Base-by-base conservation (phyloP, 2,329 filamentous ascomycete genomes). In the Cercospora beticola region DNA sequence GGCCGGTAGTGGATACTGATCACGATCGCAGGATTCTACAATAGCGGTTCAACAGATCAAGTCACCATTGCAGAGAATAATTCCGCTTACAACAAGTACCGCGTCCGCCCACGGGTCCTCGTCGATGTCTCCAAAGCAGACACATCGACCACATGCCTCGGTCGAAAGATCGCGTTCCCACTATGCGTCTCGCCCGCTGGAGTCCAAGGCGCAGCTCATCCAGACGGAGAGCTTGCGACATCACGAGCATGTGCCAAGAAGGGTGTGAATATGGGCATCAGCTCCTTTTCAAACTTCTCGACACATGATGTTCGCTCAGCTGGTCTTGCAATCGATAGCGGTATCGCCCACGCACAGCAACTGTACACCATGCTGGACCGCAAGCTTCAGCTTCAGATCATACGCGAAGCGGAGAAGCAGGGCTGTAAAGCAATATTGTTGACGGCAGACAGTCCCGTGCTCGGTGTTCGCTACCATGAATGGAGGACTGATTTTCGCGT, bases 391-490 rank as follows among this genome's bases (percentile, higher is more conserved):
- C 81, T 84, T 66, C 43, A 78, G 72, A 75, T 75, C 58, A 72
- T 79, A 49, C 71, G 68, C 0, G 68, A 74, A 62, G 77, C 77
- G 0, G 77, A 78, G 61, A 60, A 62, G 18, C 72, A 72, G 54
- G 85, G 85, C 6, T 87, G 84, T 74, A 84, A 83, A 68, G 86
- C 86, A 0, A 76, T 88, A 3, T 82, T 88, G 40, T 74, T 89
- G 1, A 85, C 86, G 0, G 85, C 86, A 1, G 86, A 88, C 70
- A 81, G 82, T 0, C 86, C 86, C 0, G 81, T 86, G 0, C 78
- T 88, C 0, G 86, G 86, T 0, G 81, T 83, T 23, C 80, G 86
- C 0, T 78, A 86, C 33, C 85, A 86, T 56, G 86, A 88, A 72
- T 82, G 83, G 70, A 81, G 85, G 3, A 86, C 86, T 69, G 79